Evolutionary conservation across 2,329 filamentous ascomycete genomes (phyloP), one percentile per base, ranked within the genome.

Genomic region (Furcasterigmium sp.): DNA sequence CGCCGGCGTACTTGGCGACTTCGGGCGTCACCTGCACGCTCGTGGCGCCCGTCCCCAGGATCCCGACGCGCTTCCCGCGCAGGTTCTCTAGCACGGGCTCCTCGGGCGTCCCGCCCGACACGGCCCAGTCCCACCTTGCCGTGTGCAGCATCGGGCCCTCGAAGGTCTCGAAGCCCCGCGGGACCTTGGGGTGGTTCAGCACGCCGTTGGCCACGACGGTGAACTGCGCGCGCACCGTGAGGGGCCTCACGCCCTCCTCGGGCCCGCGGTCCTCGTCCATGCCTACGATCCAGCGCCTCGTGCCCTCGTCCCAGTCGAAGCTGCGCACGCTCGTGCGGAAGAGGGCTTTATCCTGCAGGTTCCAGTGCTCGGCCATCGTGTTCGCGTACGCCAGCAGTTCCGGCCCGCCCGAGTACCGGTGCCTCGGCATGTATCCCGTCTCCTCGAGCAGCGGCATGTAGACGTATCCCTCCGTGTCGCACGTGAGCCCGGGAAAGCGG

Each of bases 391-490:
- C 55, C 2, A 65, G 60, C 8, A 75, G 38, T 41, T 77, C 73
- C 3, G 56, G 50, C 0, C 68, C 72, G 9, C 58, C 58, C 0
- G 67, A 59, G 48, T 74, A 76, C 34, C 67, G 66, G 35, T 75
- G 63, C 14, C 63, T 72, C 0, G 80, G 80, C 55, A 81, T 69
- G 52, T 79, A 81, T 0, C 71, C 72, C 2, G 68, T 79, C 56
- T 82, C 77, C 46, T 83, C 78, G 3, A 83, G 65, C 11, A 80
- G 57, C 4, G 78, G 78, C 59, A 82, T 58, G 51, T 83, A 84
- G n/a, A 70, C 64, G 50, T 76, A 80, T 41, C 68, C 67, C 56
- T 84, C 80, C 3, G 80, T 60, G 51, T 84, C 80, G 53, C 78
- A 83, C 49, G 66, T 64, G 8, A 73, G 53, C 0, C 70, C 72